Base-by-base conservation (phyloP, 768 basidiomycete genomes). In the Trametes cinnabarina region DNA sequence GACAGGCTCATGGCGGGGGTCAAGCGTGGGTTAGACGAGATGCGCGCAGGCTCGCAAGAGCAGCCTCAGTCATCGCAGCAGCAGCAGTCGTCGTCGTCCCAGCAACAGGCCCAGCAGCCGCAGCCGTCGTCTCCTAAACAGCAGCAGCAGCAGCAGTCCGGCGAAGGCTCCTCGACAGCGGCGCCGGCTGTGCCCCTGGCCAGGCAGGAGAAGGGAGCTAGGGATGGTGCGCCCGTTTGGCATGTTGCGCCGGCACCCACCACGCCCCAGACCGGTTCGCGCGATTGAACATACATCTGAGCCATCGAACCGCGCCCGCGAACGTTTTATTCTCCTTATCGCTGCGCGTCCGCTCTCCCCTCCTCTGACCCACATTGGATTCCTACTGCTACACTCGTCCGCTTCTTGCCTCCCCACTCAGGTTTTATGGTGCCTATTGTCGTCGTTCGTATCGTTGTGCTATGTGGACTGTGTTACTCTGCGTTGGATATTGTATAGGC, bases 11-110 rank as follows among this genome's bases (percentile, higher is more conserved):
- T 93, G 79, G 78, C 74, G 35, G 83, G 85, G 22, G 75, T 93
- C 68, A 84, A 84, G 76, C 79, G 85, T 63, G 87, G 84, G 22
- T 75, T 93, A 64, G 90, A 92, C 53, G 90, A 92, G 68, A 84
- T 90, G 82, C 76, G 82, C 63, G 79, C 63, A 42, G 63, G 25
- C 14, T n/a, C 43, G 10, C 56, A 40, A 23, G 41, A 15, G 44
- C 48, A 42, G 23, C 19, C 55, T n/a, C 44, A 40, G 14, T 28
- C 41, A 2, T 57, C 56, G 34, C 51, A 44, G 44, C 41, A 22
- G n/a, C 47, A 51, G 48, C 55, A 49, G 44, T 46, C 30, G 25
- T 55, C 56, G 15, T 28, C 55, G 23, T 11, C 49, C n/a, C 64
- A 54, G 15, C 39, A 48, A 47, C n/a, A n/a, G n/a, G n/a, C n/a